Base-by-base conservation (phyloP, 108 stramenopile genomes). In the Mediolabrus comicus region DNA sequence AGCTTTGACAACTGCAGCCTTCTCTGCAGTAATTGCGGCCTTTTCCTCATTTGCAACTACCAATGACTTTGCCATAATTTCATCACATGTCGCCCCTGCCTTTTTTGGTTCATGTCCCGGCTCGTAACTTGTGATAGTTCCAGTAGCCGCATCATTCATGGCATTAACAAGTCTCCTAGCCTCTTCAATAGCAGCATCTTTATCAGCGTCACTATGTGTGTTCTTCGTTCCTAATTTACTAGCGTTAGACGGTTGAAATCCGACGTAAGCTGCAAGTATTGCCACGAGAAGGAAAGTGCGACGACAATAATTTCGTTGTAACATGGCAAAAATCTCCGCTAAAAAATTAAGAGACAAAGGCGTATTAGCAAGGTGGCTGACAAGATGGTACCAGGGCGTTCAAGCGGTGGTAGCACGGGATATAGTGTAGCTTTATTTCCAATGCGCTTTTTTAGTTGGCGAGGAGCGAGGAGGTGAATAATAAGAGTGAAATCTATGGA, bases 1-100 rank as follows among this genome's bases (percentile, higher is more conserved):
- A 26, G 75, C 75, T 27, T 33, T 73, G n/a, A 77, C 69, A 11
- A 76, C 67, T 11, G 71, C 72, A 62, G 77, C 67, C 8, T 67
- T 35, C 51, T 82, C 77, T 4, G 53, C 72, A 13, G 53, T 38
- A 22, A 78, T 38, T 10, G 65, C 69, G 2, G 72, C 75, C 67
- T 83, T 83, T 35, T 77, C 83, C 52, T 83, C 83, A 22, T 80
- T 80, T 29, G 83, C 69, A 22, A 68, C 49, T 8, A 77, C 83
- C 30, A 83, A 41, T 1, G 83, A 76, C 32, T 77, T 76, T 24
- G 79, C 79, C 71, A 83, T 65, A 16, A 79, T 79, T 24, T 72
- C 75, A 59, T 83, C 71, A 51, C 83, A 83, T 4, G 78, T 66
- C 28, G 62, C 66, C 39, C 75, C 80, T 43, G 72, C 65, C 49